A percentile compares a stretch with the other conserved stretches of the same genome.
phyloP scores from a whole-genome alignment of 805 yeast species.

The Candida mattraensis region DNA sequence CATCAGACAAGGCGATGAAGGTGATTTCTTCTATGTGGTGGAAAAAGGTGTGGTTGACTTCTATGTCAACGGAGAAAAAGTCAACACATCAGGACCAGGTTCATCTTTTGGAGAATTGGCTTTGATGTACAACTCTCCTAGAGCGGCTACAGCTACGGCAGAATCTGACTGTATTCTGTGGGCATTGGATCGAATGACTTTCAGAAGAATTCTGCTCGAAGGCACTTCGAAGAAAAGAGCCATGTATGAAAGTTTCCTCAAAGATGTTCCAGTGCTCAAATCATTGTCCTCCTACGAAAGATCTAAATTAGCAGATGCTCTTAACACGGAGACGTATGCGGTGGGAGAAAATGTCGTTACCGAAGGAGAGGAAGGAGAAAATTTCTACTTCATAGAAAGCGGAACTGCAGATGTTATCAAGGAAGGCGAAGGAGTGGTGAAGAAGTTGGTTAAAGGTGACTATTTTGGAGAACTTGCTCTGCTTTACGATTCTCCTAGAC shows the following conservation, averaged over 20 bases:
- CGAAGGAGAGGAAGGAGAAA: slow-evolving; percentile 85
- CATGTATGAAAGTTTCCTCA: slow-evolving; percentile 85
- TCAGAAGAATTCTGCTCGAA: slow-evolving; percentile 86
- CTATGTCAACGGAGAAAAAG: slow-evolving; percentile 66
- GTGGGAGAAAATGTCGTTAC: slow-evolving; percentile 73
- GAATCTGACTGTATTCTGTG: slow-evolving; percentile 71
- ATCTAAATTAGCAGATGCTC: slow-evolving; percentile 91
- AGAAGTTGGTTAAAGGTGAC: slow-evolving; percentile 70
- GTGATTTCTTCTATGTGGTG: slow-evolving; percentile 86
- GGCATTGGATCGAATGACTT: slow-evolving; percentile 92
- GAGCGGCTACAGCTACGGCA: slow-evolving; percentile 93
- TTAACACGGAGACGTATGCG: slow-evolving; percentile 70
- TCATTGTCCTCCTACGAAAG: slow-evolving; percentile 77
- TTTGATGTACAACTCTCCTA: slow-evolving; percentile 93
- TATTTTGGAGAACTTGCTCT: slow-evolving; percentile 97
- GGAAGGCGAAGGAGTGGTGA: slow-evolving; percentile 58
- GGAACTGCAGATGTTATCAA: slow-evolving; percentile 81
- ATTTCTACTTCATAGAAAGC: slow-evolving; percentile 70
- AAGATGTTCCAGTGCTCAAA: slow-evolving; percentile 79
- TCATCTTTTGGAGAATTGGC: slow-evolving; percentile 96
- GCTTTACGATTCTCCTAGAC: slow-evolving; percentile 87
- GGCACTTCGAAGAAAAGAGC: slow-evolving; percentile 88
- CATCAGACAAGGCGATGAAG: slow-evolving; percentile 90
- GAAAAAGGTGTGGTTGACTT: slow-evolving; percentile 85
- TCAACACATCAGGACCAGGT: slow-evolving; percentile 78